Evolutionary conservation across 208 protist genomes (phyloP).

Genomic region (Trypanosoma cruzi): DNA sequence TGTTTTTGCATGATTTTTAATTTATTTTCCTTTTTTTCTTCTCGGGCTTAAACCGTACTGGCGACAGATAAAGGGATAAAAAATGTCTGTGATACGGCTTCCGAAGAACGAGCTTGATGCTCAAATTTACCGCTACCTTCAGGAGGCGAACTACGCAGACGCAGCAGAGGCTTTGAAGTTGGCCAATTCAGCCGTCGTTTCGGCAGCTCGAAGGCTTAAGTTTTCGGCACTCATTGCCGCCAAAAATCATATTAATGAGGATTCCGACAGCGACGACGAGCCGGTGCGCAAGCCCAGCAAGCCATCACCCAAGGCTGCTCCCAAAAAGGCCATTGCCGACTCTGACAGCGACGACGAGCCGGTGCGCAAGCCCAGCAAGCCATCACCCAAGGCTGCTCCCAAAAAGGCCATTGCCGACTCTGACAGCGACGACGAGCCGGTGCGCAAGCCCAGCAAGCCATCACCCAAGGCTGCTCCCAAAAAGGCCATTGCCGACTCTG

Average conservation of each 20-base stretch:
- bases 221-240: constrained; percentile 55
- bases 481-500: constrained; percentile 32
- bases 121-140: constrained; percentile 86
- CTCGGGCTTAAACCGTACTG: background rate
- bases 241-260: constrained; percentile 24
- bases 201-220: constrained; percentile 47
- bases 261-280: constrained; percentile 54
- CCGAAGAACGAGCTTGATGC: constrained; percentile 83
- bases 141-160: constrained; percentile 64
- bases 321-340: constrained; percentile 37
- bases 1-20: background rate
- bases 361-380: constrained; percentile 66
- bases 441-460: constrained; percentile 20
- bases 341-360: constrained; percentile 59
- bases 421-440: constrained; percentile 61
- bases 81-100: constrained; percentile 45
- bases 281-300: constrained; percentile 53
- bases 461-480: constrained; percentile 33
- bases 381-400: constrained; percentile 49
- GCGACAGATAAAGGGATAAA: constrained; percentile 7
- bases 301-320: constrained; percentile 35
- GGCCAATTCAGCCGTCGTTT: constrained; percentile 63
- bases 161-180: constrained; percentile 74
- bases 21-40: constrained; percentile 14
- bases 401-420: constrained; percentile 49